Conservation (phyloP, 192 early-diverging fungal genomes). For the Diversispora epigaea region DNA sequence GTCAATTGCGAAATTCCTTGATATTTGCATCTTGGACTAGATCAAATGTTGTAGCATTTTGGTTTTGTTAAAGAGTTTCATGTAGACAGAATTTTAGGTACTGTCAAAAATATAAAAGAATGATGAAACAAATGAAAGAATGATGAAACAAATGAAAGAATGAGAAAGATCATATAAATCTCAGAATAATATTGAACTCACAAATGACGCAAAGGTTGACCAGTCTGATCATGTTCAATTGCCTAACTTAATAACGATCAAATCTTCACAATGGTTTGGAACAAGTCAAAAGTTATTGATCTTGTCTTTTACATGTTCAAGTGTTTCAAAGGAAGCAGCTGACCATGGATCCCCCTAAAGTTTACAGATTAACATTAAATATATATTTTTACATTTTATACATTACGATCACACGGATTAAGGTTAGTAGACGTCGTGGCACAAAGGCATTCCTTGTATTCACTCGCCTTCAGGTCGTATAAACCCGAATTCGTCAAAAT, state of each 20-base stretch:
- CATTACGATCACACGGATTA: too few species aligned
- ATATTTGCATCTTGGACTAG: conserved; percentile 10
- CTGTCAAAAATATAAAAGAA: background rate
- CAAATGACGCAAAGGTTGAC: background rate
- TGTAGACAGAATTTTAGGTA: background rate
- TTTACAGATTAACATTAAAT: too few species aligned
- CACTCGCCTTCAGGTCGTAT: too few species aligned
- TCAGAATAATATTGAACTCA: background rate
- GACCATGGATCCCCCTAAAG: background rate
- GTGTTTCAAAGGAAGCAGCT: background rate
- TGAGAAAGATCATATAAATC: background rate
- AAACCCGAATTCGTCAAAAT: too few species aligned
- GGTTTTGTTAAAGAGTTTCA: conserved; percentile 6
- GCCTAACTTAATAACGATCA: background rate
- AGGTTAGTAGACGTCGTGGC: too few species aligned
- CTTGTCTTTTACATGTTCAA: conserved; percentile 4
- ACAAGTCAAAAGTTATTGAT: conserved; percentile 2
- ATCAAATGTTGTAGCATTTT: conserved; percentile 6
- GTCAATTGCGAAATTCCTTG: background rate
- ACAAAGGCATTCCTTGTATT: too few species aligned
- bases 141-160: conserved; percentile 1
- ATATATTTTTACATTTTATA: too few species aligned
- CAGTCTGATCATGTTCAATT: too few species aligned
- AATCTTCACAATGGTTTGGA: conserved; percentile 5
- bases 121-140: too few species aligned